Percentiles rank a stretch among this genome's conserved stretches.
Conservation (phyloP, 805 yeast species). For the Helenozyma baotianmanensis region DNA sequence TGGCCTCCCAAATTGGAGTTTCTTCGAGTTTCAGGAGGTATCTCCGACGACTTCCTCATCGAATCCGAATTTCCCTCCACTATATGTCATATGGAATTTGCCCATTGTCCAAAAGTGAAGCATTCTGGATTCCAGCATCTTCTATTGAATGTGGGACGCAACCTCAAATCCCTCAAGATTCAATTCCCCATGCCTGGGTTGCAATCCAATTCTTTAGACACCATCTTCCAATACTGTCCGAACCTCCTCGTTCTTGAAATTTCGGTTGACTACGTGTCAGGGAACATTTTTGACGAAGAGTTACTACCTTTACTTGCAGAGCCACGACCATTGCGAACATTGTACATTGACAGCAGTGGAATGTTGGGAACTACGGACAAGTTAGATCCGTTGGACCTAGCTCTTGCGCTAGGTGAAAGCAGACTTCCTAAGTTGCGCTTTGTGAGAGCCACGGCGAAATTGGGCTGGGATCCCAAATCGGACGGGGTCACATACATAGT, state of each 20-base stretch:
- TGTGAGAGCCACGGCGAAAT: slow-evolving; percentile 63
- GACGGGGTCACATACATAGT: slow-evolving; percentile 47
- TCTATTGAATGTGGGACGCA: slow-evolving; percentile 60
- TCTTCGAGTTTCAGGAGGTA: slow-evolving; percentile 82
- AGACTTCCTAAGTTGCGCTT: slow-evolving; percentile 64
- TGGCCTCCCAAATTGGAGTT: slow-evolving; percentile 83
- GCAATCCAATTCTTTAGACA: slow-evolving; percentile 64
- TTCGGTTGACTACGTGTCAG: slow-evolving; percentile 73
- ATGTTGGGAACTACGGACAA: slow-evolving; percentile 78
- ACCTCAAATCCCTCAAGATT: slow-evolving; percentile 58
- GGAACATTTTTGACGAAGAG: slow-evolving; percentile 33
- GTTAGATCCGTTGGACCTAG: slow-evolving; percentile 83
- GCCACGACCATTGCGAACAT: slow-evolving; percentile 49
- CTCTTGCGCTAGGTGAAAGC: slow-evolving; percentile 76
- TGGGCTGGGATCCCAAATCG: slow-evolving; percentile 76
- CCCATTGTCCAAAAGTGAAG: slow-evolving; percentile 79
- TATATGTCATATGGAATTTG: slow-evolving; percentile 67
- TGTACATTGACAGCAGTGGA: slow-evolving; percentile 81
- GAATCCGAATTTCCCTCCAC: slow-evolving; percentile 69
- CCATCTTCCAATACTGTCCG: slow-evolving; percentile 73
- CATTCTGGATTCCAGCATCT: slow-evolving; percentile 62
- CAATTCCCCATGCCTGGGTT: slow-evolving; percentile 88
- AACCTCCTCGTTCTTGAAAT: slow-evolving; percentile 57
- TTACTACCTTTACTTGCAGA: slow-evolving; percentile 20
- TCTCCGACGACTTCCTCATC: slow-evolving; percentile 72